A percentile compares a stretch with the other conserved stretches of the same genome.
Conservation (phyloP, 164 flowering plant species). For the Cinnamomum chago region DNA sequence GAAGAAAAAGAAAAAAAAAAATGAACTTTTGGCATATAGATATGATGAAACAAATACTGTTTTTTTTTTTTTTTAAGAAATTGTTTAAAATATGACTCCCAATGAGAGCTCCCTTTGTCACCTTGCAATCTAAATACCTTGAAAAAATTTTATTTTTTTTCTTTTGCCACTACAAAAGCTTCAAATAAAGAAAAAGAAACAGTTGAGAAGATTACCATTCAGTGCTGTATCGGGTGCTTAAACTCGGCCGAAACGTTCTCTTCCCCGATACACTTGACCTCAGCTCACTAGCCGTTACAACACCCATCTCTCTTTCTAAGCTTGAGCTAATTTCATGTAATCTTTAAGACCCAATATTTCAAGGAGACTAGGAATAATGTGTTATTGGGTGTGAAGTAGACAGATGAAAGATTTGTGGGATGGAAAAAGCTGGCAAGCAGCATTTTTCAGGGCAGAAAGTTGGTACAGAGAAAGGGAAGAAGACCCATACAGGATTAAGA, state of each 20-base stretch:
- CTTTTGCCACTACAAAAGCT: too few relatives aligned
- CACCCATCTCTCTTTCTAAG: slow-evolving; percentile 46
- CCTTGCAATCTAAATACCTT: background rate
- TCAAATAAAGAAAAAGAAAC: background rate
- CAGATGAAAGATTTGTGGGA: background rate
- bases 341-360: background rate
- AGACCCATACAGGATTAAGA: slow-evolving; percentile 34
- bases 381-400: background rate
- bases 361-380: background rate
- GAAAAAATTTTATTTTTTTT: too few relatives aligned
- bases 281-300: slow-evolving; percentile 62
- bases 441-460: background rate
- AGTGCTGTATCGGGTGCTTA: slow-evolving; percentile 65
- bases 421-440: background rate
- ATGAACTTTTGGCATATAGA: too few relatives aligned
- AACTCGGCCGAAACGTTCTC: slow-evolving; percentile 68
- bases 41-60: too few relatives aligned
- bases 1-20: too few relatives aligned
- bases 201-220: slow-evolving; percentile 58
- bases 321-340: background rate
- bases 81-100: too few relatives aligned
- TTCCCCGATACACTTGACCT: slow-evolving; percentile 89
- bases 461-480: slow-evolving; percentile 24
- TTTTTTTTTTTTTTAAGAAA: too few relatives aligned
- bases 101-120: background rate